Evolutionary conservation across 2,329 filamentous ascomycete genomes (phyloP), one percentile per base, ranked within the genome.

Genomic region (Thelonectria olida): DNA sequence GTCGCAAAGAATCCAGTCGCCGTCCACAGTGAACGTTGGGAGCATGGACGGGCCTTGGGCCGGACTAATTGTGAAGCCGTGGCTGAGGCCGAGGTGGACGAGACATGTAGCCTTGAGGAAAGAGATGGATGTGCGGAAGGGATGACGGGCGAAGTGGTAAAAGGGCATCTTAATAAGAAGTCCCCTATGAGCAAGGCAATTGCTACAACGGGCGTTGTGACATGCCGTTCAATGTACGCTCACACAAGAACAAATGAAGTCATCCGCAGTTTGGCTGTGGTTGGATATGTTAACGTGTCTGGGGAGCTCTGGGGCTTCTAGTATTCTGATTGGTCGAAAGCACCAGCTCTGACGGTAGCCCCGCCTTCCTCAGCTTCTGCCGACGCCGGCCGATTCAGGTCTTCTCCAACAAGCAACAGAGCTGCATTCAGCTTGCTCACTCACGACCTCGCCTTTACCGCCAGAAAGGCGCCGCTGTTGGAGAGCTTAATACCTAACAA

Each of bases 41-140:
- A 96, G 85, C 96, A 98, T 98, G 17, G 91, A 95, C 4, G 93
- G 88, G 2, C 95, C 95, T 23, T 82, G 81, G 15, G 88, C 88
- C 4, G 81, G 77, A 19, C 84, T 84, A 66, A 90, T 71, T 64
- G 82, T 82, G 78, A 88, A 86, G 70, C 87, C 80, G 78, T 96
- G 89, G 42, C 87, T 84, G 63, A 82, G 67, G 17, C 81, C 78
- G 61, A 80, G 76, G 63, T 84, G 70, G 45, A 79, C 65, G 54
- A 84, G 70, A 66, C 81, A 81, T 53, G 82, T 67, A 9, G 71
- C 65, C 58, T 78, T 79, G 66, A 78, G 55, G 64, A 74, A 75
- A 9, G 73, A 72, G 38, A 76, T 54, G 31, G 71, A 63, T 61
- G 77, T 68, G 55, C 77, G 79, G 60, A 79, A 54, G 13, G 81